Percentiles rank a stretch among this genome's conserved stretches.
These are phyloP conservation scores for Agrocybe pediades DNA, from an alignment of 768 basidiomycete genomes.

Conservation along the genomic window DNA sequence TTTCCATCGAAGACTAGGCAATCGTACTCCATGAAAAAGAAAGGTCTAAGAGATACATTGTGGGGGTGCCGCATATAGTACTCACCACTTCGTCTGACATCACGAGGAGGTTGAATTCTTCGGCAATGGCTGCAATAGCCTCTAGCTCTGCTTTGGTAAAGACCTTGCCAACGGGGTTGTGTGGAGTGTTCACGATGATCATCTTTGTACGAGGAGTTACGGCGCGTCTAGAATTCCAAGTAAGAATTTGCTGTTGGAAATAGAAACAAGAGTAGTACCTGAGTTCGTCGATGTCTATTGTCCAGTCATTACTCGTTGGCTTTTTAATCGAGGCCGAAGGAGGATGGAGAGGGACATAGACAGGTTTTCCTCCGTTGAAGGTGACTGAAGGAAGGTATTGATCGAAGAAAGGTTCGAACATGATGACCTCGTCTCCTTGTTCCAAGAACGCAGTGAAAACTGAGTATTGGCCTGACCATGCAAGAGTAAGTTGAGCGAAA, in stretches of 20 bases:
- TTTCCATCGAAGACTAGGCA: constrained; percentile 86
- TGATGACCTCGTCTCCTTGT: constrained; percentile 93
- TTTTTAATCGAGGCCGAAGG: constrained; percentile 50
- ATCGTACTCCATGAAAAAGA: constrained; percentile 68
- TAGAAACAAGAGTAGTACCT: constrained; percentile 42
- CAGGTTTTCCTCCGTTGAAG: constrained; percentile 91
- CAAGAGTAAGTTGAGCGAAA: constrained; percentile 8
- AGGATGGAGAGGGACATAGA: constrained; percentile 95
- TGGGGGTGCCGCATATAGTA: constrained; percentile 9
- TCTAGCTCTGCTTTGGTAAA: constrained; percentile 85
- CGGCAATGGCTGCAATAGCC: constrained; percentile 81
- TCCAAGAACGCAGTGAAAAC: constrained; percentile 92
- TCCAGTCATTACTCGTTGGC: constrained; percentile 80
- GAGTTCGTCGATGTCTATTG: constrained; percentile 85
- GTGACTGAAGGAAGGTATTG: constrained; percentile 92
- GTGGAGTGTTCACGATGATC: constrained; percentile 94
- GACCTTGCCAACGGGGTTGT: constrained; percentile 98
- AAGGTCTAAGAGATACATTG: constrained; percentile 4
- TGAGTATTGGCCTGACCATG: constrained; percentile 80
- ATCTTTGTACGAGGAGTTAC: constrained; percentile 91
- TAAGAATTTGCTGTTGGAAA: not conserved
- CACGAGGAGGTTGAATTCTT: constrained; percentile 90
- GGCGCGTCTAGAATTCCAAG: constrained; percentile 52
- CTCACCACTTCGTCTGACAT: constrained; percentile 96
- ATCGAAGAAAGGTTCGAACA: constrained; percentile 99